These are phyloP conservation scores for Gymnopilus dilepis DNA, from an alignment of 768 basidiomycete species.

Conservation along the genomic window DNA sequence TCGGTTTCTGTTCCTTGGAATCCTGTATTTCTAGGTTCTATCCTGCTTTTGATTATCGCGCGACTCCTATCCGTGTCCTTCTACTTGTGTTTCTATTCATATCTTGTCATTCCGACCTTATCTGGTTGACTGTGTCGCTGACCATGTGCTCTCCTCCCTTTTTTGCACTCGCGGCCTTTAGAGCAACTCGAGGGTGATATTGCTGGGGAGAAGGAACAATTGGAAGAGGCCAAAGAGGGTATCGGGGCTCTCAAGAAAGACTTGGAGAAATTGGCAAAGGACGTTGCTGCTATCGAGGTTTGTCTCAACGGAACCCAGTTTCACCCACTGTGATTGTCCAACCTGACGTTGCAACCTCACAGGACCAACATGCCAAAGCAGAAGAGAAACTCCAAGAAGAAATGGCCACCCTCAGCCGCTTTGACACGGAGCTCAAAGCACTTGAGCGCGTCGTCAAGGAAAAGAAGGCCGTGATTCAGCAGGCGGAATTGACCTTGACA, in stretches of 20 bases:
- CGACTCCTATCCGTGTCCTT: neutral
- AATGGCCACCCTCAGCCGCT: slow-evolving; percentile 83
- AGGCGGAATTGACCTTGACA: slow-evolving; percentile 67
- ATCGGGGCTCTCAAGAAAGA: slow-evolving; percentile 65
- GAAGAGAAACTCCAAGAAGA: slow-evolving; percentile 82
- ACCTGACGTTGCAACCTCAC: neutral
- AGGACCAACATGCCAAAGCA: slow-evolving; percentile 67
- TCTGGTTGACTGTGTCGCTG: slow-evolving; percentile 8
- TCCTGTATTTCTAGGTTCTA: no score
- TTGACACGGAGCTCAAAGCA: slow-evolving; percentile 86
- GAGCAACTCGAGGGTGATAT: slow-evolving; percentile 87
- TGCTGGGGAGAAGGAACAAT: slow-evolving; percentile 47
- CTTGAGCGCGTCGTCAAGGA: slow-evolving; percentile 83
- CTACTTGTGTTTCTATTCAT: no score
- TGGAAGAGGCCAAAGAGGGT: slow-evolving; percentile 47
- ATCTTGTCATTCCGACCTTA: no score
- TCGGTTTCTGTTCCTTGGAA: no score
- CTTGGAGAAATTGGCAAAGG: slow-evolving; percentile 58
- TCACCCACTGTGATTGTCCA: no score
- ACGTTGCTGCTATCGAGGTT: slow-evolving; percentile 55
- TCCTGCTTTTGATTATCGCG: no score
- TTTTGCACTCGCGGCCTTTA: slow-evolving; percentile 31
- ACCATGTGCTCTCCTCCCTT: slow-evolving; percentile 10
- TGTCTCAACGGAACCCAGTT: slow-evolving; percentile 7
- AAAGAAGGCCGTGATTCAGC: slow-evolving; percentile 72